Base-by-base conservation (phyloP, 2,329 filamentous ascomycete genomes). In the Neonectria coccinea region DNA sequence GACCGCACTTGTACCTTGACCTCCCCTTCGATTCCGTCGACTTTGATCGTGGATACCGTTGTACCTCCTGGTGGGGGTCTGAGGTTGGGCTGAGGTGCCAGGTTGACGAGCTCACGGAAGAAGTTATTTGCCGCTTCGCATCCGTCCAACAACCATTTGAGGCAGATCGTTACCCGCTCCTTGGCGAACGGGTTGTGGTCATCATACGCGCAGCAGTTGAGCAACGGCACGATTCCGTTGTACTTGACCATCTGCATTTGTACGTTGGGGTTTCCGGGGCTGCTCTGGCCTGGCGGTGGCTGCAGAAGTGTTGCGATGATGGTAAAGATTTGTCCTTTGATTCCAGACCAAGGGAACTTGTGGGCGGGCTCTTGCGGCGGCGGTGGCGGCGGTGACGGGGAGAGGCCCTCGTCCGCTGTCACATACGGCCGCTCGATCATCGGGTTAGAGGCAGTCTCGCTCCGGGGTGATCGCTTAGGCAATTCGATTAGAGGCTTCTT, bases 171-270 rank as follows among this genome's bases (percentile, higher is more conserved):
- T 3, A 93, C 92, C 68, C 94, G 92, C 78, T 98, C 95, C 73
- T 95, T 93, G 67, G 97, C 94, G 76, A 95, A 97, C 0, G 94
- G 93, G 75, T 97, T 97, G 79, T 97, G 89, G 71, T 95, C 93
- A 75, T 98, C 95, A 76, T 96, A 96, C 33, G 90, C 88, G 73
- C 94, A 97, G 79, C 94, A 97, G 74, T 94, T 94, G 16, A 97
- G 86, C 20, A 98, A 86, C 0, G 92, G 90, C 70, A 97, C 92
- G 47, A 98, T 92, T 45, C 95, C 95, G 68, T 93, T 92, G 72
- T 95, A 88, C 53, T 89, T 87, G 48, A 97, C 88, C 67, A 98
- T 92, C 77, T 97, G 95, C 72, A 91, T 89, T 79, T 98, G 95
- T 0, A 97, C 94, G 9, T 89, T 87, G 1, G 91, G 86, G 71